Conservation (phyloP, 805 yeast genomes). For the Wickerhamiella sorbophila region DNA sequence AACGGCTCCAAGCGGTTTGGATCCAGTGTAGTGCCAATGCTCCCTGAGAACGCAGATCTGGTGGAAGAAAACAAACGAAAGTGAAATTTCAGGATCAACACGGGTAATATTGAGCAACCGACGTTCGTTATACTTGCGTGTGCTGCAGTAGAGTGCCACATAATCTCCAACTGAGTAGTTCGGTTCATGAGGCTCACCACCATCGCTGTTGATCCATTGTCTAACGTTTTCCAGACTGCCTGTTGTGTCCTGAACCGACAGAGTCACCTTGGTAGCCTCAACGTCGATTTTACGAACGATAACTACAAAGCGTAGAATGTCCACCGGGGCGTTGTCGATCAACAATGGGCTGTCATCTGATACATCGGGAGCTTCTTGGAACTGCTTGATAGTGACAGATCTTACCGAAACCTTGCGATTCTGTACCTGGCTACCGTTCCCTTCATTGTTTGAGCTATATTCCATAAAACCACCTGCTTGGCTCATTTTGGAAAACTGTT, state of each 20-base stretch:
- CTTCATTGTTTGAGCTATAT: slow-evolving; percentile 3
- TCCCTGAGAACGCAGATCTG: slow-evolving; percentile 23
- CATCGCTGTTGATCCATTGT: slow-evolving; percentile 33
- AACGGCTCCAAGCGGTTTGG: slow-evolving; percentile 3
- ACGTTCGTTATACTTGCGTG: slow-evolving; percentile 37
- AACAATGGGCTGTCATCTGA: slow-evolving; percentile 41
- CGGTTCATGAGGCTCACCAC: slow-evolving; percentile 23
- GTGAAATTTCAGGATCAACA: slow-evolving; percentile 30
- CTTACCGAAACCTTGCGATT: slow-evolving; percentile 12
- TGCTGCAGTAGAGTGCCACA: slow-evolving; percentile 35
- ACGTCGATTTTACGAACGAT: slow-evolving; percentile 38
- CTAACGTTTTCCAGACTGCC: slow-evolving; percentile 38
- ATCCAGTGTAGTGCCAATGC: slow-evolving; percentile 27
- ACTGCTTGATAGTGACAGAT: slow-evolving; percentile 55
- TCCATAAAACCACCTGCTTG: slow-evolving; percentile 15
- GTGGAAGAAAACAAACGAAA: slow-evolving; percentile 1
- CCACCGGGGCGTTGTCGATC: slow-evolving; percentile 40
- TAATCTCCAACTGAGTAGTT: slow-evolving; percentile 27
- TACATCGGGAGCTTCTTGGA: slow-evolving; percentile 37
- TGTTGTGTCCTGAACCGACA: slow-evolving; percentile 54
- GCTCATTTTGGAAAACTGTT: neutral
- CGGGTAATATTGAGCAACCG: slow-evolving; percentile 37
- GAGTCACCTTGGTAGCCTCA: slow-evolving; percentile 31
- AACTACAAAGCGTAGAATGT: slow-evolving; percentile 43
- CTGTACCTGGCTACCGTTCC: slow-evolving; percentile 1